phyloP scores from a whole-genome alignment of 805 yeast species.

The Cyberlindnera lachancei region DNA sequence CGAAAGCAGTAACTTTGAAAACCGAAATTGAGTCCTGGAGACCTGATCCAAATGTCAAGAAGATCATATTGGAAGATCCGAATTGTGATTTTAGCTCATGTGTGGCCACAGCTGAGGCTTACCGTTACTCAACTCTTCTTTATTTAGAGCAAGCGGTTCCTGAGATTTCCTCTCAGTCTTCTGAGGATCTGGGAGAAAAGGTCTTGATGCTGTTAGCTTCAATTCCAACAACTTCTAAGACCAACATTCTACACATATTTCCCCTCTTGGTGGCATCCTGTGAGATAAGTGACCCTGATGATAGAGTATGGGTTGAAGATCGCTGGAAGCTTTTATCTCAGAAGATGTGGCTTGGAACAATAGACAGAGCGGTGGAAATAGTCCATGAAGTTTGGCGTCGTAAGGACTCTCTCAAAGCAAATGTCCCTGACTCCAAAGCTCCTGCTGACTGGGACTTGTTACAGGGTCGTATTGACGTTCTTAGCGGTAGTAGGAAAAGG shows the following conservation, averaged over 20 bases:
- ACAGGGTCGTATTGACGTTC: conserved; percentile 18
- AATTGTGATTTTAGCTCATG: conserved; percentile 52
- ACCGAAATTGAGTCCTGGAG: conserved; percentile 49
- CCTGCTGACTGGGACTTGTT: conserved; percentile 16
- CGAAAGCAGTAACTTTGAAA: conserved; percentile 48
- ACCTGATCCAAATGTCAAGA: conserved; percentile 31
- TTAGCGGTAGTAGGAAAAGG: conserved; percentile 16
- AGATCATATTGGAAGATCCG: conserved; percentile 34
- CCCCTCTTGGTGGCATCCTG: conserved; percentile 61
- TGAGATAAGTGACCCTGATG: conserved; percentile 52
- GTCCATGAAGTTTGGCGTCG: conserved; percentile 68
- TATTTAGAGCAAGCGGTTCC: conserved; percentile 68
- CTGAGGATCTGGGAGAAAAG: conserved; percentile 52
- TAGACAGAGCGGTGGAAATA: conserved; percentile 58
- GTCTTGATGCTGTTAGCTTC: conserved; percentile 54
- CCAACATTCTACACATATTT: conserved; percentile 54
- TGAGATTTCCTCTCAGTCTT: conserved; percentile 48
- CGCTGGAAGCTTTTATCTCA: conserved; percentile 50
- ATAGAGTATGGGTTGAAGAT: conserved; percentile 51
- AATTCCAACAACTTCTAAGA: conserved; percentile 50
- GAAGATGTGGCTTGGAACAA: conserved; percentile 58
- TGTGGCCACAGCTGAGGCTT: conserved; percentile 65
- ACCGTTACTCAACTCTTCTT: conserved; percentile 49
- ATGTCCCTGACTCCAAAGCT: background rate
- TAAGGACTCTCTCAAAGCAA: conserved; percentile 30